Conservation (phyloP, 495 filamentous ascomycete species). For the Penicillium antarcticum region DNA sequence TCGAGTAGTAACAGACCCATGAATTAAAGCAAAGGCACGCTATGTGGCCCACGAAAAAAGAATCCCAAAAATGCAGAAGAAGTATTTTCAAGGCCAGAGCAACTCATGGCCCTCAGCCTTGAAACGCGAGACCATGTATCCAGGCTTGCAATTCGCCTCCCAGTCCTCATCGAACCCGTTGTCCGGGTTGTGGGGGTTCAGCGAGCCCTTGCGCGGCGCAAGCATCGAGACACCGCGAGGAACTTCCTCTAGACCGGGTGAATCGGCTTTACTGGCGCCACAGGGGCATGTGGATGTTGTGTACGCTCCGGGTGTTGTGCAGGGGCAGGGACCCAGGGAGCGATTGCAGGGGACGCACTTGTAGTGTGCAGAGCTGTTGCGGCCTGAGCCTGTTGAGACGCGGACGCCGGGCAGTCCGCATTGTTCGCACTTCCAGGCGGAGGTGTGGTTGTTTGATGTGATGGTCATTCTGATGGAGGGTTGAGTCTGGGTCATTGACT, state of each 20-base stretch:
- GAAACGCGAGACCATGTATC: conserved; percentile 18
- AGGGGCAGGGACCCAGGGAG: conserved; percentile 15
- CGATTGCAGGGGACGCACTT: conserved; percentile 22
- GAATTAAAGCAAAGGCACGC: too few relatives aligned
- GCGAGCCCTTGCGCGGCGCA: background rate
- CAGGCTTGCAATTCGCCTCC: conserved; percentile 20
- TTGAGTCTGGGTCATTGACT: background rate
- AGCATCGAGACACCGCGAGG: conserved; percentile 9
- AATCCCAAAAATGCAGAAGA: too few relatives aligned
- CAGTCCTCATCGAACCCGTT: conserved; percentile 18
- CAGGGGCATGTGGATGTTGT: conserved; percentile 16
- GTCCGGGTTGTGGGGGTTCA: conserved; percentile 15
- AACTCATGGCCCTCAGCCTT: conserved; percentile 10
- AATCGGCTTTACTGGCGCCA: conserved; percentile 2
- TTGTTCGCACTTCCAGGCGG: conserved; percentile 11
- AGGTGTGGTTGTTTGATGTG: background rate
- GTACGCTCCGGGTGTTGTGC: conserved; percentile 14
- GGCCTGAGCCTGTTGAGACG: background rate
- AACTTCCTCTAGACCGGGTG: conserved; percentile 1
- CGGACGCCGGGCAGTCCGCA: conserved; percentile 22
- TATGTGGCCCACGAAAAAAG: too few relatives aligned
- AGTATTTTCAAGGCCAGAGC: conserved; percentile 1
- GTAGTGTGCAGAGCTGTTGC: conserved; percentile 12
- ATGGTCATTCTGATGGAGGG: conserved; percentile 1
- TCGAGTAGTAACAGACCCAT: too few relatives aligned